Evolutionary conservation across 192 early-diverging fungal genomes (phyloP).

Genomic region (Coemansia brasiliensis): DNA sequence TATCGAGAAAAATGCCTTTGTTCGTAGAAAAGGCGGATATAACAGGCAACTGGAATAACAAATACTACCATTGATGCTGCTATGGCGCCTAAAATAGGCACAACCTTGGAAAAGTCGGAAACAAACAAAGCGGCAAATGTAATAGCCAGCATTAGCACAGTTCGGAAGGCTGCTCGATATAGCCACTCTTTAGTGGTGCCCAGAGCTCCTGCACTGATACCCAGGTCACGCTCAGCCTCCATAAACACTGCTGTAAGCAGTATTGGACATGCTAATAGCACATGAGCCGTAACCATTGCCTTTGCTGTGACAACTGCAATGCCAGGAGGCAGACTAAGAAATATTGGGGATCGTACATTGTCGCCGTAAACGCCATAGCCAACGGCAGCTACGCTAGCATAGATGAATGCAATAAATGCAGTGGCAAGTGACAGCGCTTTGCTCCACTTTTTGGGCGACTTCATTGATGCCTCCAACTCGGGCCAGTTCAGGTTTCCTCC

Average conservation of each 20-base stretch:
- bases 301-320: constrained; percentile 62
- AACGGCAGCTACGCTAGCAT: constrained; percentile 67
- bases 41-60: constrained; percentile 76
- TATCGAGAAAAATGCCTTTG: constrained; percentile 18
- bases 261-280: constrained; percentile 80
- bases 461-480: constrained; percentile 80
- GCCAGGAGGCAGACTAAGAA: constrained; percentile 65
- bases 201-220: constrained; percentile 52
- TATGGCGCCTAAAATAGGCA: constrained; percentile 81
- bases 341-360: constrained; percentile 64
- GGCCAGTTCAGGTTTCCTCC: constrained; percentile 85
- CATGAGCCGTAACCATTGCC: constrained; percentile 76
- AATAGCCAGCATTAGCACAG: constrained; percentile 57
- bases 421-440: constrained; percentile 66
- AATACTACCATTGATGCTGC: constrained; percentile 78
- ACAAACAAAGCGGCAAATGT: constrained; percentile 64
- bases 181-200: constrained; percentile 43
- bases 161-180: constrained; percentile 58
- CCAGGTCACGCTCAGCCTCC: constrained; percentile 68
- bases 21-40: constrained; percentile 60
- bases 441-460: constrained; percentile 67
- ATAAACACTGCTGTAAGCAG: constrained; percentile 72
- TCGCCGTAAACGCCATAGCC: constrained; percentile 80
- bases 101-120: constrained; percentile 77
- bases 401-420: constrained; percentile 67